Percentiles rank a stretch among this genome's conserved stretches.
Conservation (phyloP, 129 eudicot species). For the Deinandra increscens region DNA sequence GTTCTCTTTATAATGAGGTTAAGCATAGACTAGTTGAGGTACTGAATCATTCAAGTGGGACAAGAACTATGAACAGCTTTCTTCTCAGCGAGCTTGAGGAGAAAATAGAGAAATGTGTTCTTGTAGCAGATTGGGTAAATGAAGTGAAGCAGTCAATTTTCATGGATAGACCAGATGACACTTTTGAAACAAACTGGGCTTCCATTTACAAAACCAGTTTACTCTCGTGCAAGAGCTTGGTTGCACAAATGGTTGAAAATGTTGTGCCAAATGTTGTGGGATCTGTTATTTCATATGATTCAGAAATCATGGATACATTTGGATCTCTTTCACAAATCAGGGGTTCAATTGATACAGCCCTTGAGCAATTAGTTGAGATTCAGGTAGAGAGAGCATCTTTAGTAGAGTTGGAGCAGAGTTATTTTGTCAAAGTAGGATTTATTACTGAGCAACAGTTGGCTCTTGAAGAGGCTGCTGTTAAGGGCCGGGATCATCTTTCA, state of each 20-base stretch:
- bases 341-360: constrained; percentile 83
- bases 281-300: constrained; percentile 62
- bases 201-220: constrained; percentile 60
- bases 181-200: constrained; percentile 59
- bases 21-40: constrained; percentile 56
- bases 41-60: constrained; percentile 43
- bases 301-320: constrained; percentile 90
- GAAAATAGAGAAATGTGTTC: constrained; percentile 83
- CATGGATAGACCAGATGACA: constrained; percentile 27
- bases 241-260: constrained; percentile 59
- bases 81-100: constrained; percentile 62
- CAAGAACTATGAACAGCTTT: constrained; percentile 36
- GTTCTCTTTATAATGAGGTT: constrained; percentile 68
- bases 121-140: constrained; percentile 65
- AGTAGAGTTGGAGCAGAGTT: constrained; percentile 73
- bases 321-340: constrained; percentile 81
- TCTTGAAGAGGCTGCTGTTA: constrained; percentile 90
- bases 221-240: constrained; percentile 57
- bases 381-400: constrained; percentile 76
- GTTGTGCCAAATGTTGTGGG: constrained; percentile 66
- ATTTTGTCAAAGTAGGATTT: constrained; percentile 84
- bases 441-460: constrained; percentile 92
- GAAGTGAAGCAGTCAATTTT: constrained; percentile 47
- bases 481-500: constrained; percentile 91
- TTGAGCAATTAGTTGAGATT: constrained; percentile 85